Conservation (phyloP, 2,329 filamentous ascomycete species). For the Parasarocladium wereldwijsianum region DNA sequence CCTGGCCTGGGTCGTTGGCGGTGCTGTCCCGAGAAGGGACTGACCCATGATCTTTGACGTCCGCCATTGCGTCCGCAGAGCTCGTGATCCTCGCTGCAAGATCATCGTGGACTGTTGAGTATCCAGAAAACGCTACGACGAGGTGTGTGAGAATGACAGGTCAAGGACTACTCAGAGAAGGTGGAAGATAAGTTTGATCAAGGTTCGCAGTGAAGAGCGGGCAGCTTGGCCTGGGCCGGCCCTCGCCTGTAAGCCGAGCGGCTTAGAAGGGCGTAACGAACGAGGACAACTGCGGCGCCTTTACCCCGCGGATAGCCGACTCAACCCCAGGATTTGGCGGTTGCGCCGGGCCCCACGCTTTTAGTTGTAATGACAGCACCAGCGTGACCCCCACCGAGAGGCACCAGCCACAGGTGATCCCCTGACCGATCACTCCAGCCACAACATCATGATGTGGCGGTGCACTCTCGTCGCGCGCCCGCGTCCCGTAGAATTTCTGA, state of each 20-base stretch:
- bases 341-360: too few relatives aligned
- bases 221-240: neutral
- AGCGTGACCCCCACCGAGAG: too few relatives aligned
- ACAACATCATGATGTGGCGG: too few relatives aligned
- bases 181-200: neutral
- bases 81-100: conserved; percentile 34
- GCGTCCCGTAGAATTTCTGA: too few relatives aligned
- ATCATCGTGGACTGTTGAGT: conserved; percentile 28
- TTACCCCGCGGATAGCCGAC: conserved; percentile 23
- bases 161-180: conserved; percentile 4
- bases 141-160: conserved; percentile 7
- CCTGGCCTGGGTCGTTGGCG: conserved; percentile 18
- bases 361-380: too few relatives aligned
- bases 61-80: conserved; percentile 35
- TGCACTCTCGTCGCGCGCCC: too few relatives aligned
- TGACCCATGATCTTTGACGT: conserved; percentile 24
- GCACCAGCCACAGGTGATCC: too few relatives aligned
- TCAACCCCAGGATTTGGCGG: too few relatives aligned
- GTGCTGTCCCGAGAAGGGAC: conserved; percentile 13
- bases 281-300: neutral
- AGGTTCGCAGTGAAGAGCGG: neutral
- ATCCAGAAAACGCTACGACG: conserved; percentile 1
- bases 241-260: conserved; percentile 5
- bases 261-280: conserved; percentile 1
- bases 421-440: too few relatives aligned